phyloP scores from a whole-genome alignment of 805 yeast species.

The Wickerhamomyces hampshirensis region DNA sequence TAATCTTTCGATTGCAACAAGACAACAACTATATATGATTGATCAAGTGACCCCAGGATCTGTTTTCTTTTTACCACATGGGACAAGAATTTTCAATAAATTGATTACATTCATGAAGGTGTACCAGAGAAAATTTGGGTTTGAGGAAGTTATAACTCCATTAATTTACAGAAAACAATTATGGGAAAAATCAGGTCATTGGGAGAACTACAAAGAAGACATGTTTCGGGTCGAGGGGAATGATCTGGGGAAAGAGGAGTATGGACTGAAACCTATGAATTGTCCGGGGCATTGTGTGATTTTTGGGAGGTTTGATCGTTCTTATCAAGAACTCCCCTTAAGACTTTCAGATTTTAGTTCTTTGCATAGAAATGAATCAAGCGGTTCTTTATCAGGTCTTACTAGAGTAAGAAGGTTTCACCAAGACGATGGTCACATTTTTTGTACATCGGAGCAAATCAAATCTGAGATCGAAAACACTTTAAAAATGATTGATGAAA shows the following conservation, averaged over 20 bases:
- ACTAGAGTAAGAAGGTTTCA: slow-evolving; percentile 94
- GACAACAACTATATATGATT: slow-evolving; percentile 73
- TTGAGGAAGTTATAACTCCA: slow-evolving; percentile 91
- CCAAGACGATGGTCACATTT: slow-evolving; percentile 97
- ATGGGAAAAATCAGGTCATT: slow-evolving; percentile 93
- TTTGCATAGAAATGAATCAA: slow-evolving; percentile 88
- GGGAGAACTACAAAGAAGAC: slow-evolving; percentile 91
- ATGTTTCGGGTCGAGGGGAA: slow-evolving; percentile 83
- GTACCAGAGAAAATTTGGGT: slow-evolving; percentile 77
- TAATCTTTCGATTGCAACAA: slow-evolving; percentile 26
- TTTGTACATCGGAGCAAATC: slow-evolving; percentile 78
- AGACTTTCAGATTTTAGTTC: slow-evolving; percentile 87
- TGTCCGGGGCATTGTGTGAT: slow-evolving; percentile 94
- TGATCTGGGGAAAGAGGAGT: slow-evolving; percentile 40
- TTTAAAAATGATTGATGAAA: slow-evolving; percentile 65
- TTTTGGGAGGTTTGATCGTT: slow-evolving; percentile 68
- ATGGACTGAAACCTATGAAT: slow-evolving; percentile 92
- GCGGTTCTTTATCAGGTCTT: slow-evolving; percentile 89
- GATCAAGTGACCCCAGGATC: slow-evolving; percentile 89
- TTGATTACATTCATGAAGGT: slow-evolving; percentile 77
- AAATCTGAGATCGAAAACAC: slow-evolving; percentile 67
- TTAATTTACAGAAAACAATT: slow-evolving; percentile 74
- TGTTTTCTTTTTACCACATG: slow-evolving; percentile 87
- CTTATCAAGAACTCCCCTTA: slow-evolving; percentile 83
- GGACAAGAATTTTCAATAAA: slow-evolving; percentile 80